phyloP scores from a whole-genome alignment of 2,329 filamentous ascomycete genomes.

The Fusarium sp. region DNA sequence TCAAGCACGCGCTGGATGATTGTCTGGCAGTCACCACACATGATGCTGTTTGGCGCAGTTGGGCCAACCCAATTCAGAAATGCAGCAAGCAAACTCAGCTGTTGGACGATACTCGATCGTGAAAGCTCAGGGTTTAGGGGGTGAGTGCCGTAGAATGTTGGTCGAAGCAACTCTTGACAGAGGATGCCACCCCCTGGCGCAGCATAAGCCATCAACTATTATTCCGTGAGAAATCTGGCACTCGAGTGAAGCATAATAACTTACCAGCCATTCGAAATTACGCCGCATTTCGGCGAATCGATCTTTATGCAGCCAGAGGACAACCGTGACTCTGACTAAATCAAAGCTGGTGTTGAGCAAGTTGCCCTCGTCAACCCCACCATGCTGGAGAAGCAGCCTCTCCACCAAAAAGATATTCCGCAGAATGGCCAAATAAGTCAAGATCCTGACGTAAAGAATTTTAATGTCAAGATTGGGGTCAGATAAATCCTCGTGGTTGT shows the following conservation, averaged over 20 bases:
- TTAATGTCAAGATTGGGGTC: constrained; percentile 45
- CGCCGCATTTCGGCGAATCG: constrained; percentile 54
- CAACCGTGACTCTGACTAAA: constrained; percentile 59
- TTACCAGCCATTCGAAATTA: constrained; percentile 64
- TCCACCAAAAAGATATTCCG: constrained; percentile 71
- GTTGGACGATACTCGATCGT: constrained; percentile 62
- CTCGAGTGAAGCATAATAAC: constrained; percentile 8
- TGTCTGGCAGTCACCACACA: constrained; percentile 59
- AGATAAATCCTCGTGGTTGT: constrained; percentile 53
- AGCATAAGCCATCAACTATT: constrained; percentile 62
- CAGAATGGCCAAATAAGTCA: constrained; percentile 62
- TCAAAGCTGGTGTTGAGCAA: constrained; percentile 61
- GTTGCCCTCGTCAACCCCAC: constrained; percentile 53
- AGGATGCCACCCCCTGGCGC: constrained; percentile 63
- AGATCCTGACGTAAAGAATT: constrained; percentile 57
- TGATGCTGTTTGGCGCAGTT: constrained; percentile 59
- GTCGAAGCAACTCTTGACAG: constrained; percentile 62
- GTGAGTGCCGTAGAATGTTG: constrained; percentile 51
- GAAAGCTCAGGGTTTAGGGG: constrained; percentile 52
- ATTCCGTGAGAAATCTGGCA: background rate
- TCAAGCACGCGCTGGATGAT: constrained; percentile 64
- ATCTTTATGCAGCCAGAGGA: constrained; percentile 63
- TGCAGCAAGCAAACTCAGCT: constrained; percentile 62
- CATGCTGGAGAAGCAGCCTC: constrained; percentile 63
- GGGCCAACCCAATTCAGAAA: constrained; percentile 65